Evolutionary conservation across 2,329 filamentous ascomycete genomes (phyloP).

Genomic region (Botryotinia narcissicola): DNA sequence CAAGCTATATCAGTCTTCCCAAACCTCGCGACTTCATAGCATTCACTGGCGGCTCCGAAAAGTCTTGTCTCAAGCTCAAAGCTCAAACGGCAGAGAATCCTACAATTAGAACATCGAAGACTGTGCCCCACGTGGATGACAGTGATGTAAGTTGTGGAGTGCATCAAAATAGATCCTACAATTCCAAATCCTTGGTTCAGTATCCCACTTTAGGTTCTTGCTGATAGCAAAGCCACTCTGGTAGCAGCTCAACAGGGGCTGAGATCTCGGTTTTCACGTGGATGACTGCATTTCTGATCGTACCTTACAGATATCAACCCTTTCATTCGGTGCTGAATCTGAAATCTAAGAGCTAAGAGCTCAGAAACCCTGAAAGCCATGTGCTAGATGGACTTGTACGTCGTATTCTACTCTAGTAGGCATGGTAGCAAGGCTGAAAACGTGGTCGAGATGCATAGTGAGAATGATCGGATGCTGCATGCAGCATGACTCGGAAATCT

Average conservation of each 20-base stretch:
- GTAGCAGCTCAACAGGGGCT: not conserved
- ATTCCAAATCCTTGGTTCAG: constrained; percentile 2
- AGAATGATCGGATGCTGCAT: not conserved
- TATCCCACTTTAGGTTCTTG: not conserved
- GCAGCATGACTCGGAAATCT: not conserved
- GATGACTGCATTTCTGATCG: constrained; percentile 10
- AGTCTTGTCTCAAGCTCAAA: not conserved
- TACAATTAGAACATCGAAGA: not conserved
- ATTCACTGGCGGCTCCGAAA: not conserved
- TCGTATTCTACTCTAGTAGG: not conserved
- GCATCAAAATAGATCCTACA: constrained; percentile 8
- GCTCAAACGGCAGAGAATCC: constrained; percentile 1
- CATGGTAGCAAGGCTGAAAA: constrained; percentile 1
- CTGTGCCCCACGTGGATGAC: constrained; percentile 7
- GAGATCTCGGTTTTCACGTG: constrained; percentile 13
- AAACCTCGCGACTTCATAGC: not conserved
- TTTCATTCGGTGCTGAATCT: not conserved
- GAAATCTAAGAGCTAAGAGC: not conserved
- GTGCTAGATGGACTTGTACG: not conserved
- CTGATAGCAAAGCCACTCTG: not conserved
- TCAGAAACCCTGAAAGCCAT: not conserved
- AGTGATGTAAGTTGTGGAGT: not conserved
- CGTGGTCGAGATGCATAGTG: constrained; percentile 11
- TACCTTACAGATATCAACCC: constrained; percentile 1
- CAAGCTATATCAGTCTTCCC: not conserved